Conservation (phyloP, 140 eudicot genomes). For the Senecio squalidus region DNA sequence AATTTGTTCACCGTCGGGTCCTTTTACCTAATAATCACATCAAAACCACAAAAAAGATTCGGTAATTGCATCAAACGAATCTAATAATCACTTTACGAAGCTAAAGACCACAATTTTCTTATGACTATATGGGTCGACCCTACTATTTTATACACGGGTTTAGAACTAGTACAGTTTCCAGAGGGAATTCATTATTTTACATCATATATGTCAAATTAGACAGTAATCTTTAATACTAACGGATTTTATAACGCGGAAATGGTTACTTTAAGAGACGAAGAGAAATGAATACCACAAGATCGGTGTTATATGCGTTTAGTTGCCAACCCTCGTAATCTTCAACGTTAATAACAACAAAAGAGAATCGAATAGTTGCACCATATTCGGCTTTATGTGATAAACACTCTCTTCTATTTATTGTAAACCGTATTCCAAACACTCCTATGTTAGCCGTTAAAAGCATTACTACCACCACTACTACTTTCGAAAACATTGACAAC, state of each 20-base stretch:
- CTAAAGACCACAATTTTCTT: no score
- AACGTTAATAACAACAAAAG: slow-evolving; percentile 75
- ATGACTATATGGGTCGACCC: no score
- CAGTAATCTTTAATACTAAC: neutral
- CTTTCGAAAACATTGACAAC: slow-evolving; percentile 19
- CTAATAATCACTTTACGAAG: no score
- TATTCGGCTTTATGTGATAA: slow-evolving; percentile 57
- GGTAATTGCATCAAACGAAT: neutral
- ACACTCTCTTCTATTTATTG: slow-evolving; percentile 69
- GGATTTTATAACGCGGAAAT: no score
- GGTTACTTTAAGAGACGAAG: neutral
- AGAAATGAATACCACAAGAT: slow-evolving; percentile 57
- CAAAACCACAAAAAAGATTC: slow-evolving; percentile 8
- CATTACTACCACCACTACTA: slow-evolving; percentile 14
- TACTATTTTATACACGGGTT: no score
- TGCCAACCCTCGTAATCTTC: slow-evolving; percentile 45
- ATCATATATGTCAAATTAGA: no score
- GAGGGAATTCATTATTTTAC: no score
- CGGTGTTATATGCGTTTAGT: slow-evolving; percentile 48
- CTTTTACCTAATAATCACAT: slow-evolving; percentile 47
- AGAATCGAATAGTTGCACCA: slow-evolving; percentile 59
- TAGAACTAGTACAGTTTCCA: no score
- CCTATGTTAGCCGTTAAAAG: slow-evolving; percentile 23
- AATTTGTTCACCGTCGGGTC: slow-evolving; percentile 80
- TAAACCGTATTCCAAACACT: slow-evolving; percentile 61